Evolutionary conservation across 2,329 filamentous ascomycete species (phyloP), one percentile per base, ranked within the genome.

Genomic region (Ophiostoma sp.): DNA sequence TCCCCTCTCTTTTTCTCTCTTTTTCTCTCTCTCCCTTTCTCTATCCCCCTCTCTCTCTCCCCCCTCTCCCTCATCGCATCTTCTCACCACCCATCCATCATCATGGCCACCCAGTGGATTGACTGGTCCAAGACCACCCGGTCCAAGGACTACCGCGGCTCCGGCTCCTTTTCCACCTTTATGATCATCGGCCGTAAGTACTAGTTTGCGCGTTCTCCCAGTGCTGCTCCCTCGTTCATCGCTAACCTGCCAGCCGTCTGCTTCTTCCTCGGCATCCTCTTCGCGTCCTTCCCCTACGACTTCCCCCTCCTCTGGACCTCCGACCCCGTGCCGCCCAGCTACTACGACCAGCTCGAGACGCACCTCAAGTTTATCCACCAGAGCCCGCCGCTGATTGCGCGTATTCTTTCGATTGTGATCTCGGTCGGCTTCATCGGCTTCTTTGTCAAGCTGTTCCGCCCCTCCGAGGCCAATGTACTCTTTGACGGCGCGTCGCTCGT

Each of bases 211-310:
- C 7, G 49, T 1, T 27, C 49, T 58, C 8, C 44, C 18, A 9
- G 8, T 6, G 27, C 27, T 40, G 9, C 42, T 70, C 60, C 44
- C 55, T 66, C 66, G 52, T 67, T 16, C 14, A 49, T 49, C 14
- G 45, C 65, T 67, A 64, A 70, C 68, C 70, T 62, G 70, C 2
- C 72, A 93, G 90, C 90, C 72, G 93, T 91, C 73, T 97, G 92
- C 79, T 99, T 99, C 86, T 97, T 98, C 86, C 90, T 99, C 72
- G 95, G 95, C 74, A 93, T 98, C 78, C 89, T 99, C 79, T 99
- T 98, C 85, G 93, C 93, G 74, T 88, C 89, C 72, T 96, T 98
- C 80, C 93, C 95, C 71, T 99, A 98, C 83, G 95, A 96, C 83
- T 95, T 92, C 81, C 90, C 92, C 70, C 88, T 95, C 71, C 89